A percentile compares a stretch with the other conserved stretches of the same genome.
These are phyloP conservation scores for Haematococcus lacustris DNA, from an alignment of 139 green algal genomes.

Conservation along the genomic window DNA sequence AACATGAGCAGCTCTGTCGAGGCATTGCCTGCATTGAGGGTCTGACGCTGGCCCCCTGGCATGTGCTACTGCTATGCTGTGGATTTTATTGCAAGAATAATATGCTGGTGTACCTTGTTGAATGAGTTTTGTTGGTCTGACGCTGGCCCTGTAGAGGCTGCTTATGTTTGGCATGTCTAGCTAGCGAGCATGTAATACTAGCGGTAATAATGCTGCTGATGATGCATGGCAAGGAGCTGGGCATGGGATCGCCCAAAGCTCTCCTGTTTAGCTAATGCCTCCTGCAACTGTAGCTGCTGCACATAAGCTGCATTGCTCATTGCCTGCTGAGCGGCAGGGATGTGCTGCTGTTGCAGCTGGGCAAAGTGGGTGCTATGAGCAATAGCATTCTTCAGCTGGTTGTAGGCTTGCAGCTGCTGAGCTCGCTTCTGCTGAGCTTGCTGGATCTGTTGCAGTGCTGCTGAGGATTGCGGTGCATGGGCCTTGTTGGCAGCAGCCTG, in stretches of 20 bases:
- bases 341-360: constrained; percentile 10
- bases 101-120: background rate
- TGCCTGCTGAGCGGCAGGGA: constrained; percentile 7
- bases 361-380: background rate
- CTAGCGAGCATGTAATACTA: background rate
- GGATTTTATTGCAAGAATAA: constrained; percentile 6
- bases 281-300: constrained; percentile 6
- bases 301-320: constrained; percentile 2
- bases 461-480: background rate
- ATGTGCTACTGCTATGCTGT: too few relatives aligned
- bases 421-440: constrained; percentile 17
- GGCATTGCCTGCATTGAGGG: constrained; percentile 1
- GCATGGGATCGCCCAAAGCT: background rate
- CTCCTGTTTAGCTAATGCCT: constrained; percentile 6
- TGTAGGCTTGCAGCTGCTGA: constrained; percentile 17
- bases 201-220: background rate
- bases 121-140: background rate
- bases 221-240: background rate
- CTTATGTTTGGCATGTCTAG: too few relatives aligned
- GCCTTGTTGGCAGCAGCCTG: constrained; percentile 3
- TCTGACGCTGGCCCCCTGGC: background rate
- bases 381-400: constrained; percentile 16
- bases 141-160: background rate
- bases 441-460: too few relatives aligned
- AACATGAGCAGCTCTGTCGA: too few relatives aligned